Evolutionary conservation across 257 asterid genomes (phyloP).

Genomic region (Plantago major): DNA sequence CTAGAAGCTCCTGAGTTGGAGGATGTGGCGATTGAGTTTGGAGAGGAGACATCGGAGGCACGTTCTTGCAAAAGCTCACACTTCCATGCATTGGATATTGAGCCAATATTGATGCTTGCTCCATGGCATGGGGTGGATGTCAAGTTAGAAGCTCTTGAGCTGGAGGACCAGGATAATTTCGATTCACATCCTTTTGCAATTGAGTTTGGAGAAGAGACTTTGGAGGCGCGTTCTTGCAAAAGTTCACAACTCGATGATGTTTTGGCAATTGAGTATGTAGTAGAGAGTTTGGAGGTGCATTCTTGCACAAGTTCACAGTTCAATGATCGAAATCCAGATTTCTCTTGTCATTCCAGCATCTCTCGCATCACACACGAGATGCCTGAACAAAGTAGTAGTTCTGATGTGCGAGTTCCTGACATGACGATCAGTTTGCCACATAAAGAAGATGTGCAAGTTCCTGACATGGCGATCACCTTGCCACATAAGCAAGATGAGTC

Average conservation of each 20-base stretch:
- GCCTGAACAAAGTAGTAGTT: slow-evolving; percentile 25
- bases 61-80: too few species aligned
- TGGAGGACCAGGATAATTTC: slow-evolving; percentile 20
- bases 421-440: slow-evolving; percentile 20
- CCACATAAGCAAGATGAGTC: slow-evolving; percentile 26
- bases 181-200: slow-evolving; percentile 31
- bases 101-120: slow-evolving; percentile 20
- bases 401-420: slow-evolving; percentile 31
- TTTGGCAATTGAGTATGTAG: slow-evolving; percentile 23
- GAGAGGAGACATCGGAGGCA: slow-evolving; percentile 11
- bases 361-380: slow-evolving; percentile 12
- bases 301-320: slow-evolving; percentile 20
- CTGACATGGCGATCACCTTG: slow-evolving; percentile 25
- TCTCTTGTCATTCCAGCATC: slow-evolving; percentile 22
- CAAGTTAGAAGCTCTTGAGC: slow-evolving; percentile 26
- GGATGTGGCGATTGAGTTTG: slow-evolving; percentile 23
- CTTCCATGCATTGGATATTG: slow-evolving; percentile 21
- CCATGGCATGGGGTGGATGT: slow-evolving; percentile 24
- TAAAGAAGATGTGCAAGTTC: slow-evolving; percentile 28
- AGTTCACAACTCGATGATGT: slow-evolving; percentile 9
- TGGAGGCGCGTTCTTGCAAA: not conserved
- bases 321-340: slow-evolving; percentile 27
- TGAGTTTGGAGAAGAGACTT: slow-evolving; percentile 18
- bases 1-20: slow-evolving; percentile 23
- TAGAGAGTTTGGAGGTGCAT: slow-evolving; percentile 13